A percentile compares a stretch with the other conserved stretches of the same genome.
phyloP scores from a whole-genome alignment of 805 yeast species.

The Teunomyces pallodes region DNA sequence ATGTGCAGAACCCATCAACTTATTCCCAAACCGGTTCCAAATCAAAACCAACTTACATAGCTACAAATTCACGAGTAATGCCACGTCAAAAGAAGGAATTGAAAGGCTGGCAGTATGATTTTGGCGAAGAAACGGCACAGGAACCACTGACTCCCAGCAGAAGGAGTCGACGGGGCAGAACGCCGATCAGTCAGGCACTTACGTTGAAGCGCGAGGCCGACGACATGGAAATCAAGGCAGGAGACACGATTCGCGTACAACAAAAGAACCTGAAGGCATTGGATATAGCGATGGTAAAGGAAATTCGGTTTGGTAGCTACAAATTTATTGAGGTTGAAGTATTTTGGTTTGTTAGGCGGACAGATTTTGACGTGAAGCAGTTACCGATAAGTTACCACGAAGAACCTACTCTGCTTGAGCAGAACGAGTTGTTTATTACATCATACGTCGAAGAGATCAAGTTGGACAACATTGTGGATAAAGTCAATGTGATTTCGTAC shows the following conservation, averaged over 20 bases:
- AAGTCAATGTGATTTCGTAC: conserved; percentile 44
- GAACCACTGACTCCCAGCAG: conserved; percentile 2
- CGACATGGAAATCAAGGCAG: conserved; percentile 47
- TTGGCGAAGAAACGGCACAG: conserved; percentile 10
- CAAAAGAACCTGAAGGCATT: conserved; percentile 23
- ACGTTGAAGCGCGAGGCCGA: conserved; percentile 29
- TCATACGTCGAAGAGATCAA: conserved; percentile 46
- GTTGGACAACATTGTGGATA: conserved; percentile 41
- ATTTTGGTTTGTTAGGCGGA: conserved; percentile 43
- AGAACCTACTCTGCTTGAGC: conserved; percentile 9
- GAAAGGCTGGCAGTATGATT: conserved; percentile 35
- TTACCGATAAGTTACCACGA: conserved; percentile 14
- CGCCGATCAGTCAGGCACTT: conserved; percentile 5
- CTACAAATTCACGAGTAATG: neutral
- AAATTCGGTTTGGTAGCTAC: conserved; percentile 50
- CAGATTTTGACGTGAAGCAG: conserved; percentile 32
- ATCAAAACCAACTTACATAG: neutral
- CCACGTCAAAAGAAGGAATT: conserved; percentile 8
- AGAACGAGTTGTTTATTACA: conserved; percentile 55
- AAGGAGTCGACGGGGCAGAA: conserved; percentile 14
- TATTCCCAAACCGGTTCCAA: neutral
- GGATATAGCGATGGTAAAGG: conserved; percentile 49
- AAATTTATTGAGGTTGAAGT: conserved; percentile 48
- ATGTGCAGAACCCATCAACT: neutral
- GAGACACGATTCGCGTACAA: conserved; percentile 49